Base-by-base conservation (phyloP, 163 green algal genomes). In the Scenedesmus sp. region DNA sequence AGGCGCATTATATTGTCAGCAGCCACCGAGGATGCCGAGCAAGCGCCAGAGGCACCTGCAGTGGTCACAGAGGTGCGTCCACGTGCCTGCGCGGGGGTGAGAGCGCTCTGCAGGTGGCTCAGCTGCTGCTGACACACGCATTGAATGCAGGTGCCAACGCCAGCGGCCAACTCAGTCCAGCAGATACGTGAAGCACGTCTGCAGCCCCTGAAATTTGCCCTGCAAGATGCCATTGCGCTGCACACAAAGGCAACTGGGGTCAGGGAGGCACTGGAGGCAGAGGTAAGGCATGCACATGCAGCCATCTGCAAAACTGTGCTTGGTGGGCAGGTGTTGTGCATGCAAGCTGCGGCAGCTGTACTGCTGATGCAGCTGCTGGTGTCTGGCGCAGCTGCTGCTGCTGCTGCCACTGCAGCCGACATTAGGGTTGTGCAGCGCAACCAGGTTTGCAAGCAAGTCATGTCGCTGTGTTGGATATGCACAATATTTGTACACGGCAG, bases 181-280 rank as follows among this genome's bases (percentile, higher is more conserved):
- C 62, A 87, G 59, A 91, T 93, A 23, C 76, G 90, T 16, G 76
- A 93, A 67, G 86, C 76, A 55, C 85, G 85, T 12, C 34, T 91
- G 56, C 76, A 84, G 76, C 90, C 90, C 7, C 77, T 93, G 60
- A 84, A 85, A 20, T 26, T 85, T 12, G 90, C 90, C 34, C 85
- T 93, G 54, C 81, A 90, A 18, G 90, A 91, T 81, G 86, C 85
- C 73, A 93, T 93, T 56, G 76, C 74, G 18, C 23, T 87, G 20
- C 90, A 93, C 85, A 91, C 90, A 23, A 88, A 93, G 85, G 90
- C 90, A 23, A 93, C 90, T 12, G 90, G 90, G 18, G 90, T 93
- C 46, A 89, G 90, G 15, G 90, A 93, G 64, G 90, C 90, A 18
- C 90, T 93, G 2, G 90, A 93, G 55, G 90, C 90, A 46, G 90